Conservation (phyloP, 225 moss, liverwort and hornwort genomes). For the Physcomitrium patens region DNA sequence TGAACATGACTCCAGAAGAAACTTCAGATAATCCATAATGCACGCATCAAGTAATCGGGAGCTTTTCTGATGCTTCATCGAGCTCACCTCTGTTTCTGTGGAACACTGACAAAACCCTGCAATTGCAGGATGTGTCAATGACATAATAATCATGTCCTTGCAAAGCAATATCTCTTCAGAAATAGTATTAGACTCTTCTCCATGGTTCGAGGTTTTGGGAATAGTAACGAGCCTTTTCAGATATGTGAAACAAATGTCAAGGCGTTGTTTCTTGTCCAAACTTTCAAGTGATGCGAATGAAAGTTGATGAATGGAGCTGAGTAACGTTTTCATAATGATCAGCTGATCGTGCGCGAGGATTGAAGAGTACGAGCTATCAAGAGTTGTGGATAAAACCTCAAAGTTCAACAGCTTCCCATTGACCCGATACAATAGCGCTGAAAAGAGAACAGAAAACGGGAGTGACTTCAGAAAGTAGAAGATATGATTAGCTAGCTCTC, state of each 20-base stretch:
- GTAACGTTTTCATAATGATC: slow-evolving; percentile 55
- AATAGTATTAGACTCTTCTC: slow-evolving; percentile 28
- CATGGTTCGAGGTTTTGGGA: slow-evolving; percentile 25
- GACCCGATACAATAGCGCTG: slow-evolving; percentile 53
- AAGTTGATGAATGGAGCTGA: slow-evolving; percentile 64
- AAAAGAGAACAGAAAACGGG: slow-evolving; percentile 74
- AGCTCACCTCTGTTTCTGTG: slow-evolving; percentile 31
- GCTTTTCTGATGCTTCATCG: slow-evolving; percentile 26
- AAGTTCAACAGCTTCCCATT: slow-evolving; percentile 43
- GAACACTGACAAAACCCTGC: slow-evolving; percentile 38
- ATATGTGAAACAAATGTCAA: slow-evolving; percentile 54
- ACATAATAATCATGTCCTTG: slow-evolving; percentile 43
- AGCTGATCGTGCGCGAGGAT: slow-evolving; percentile 45
- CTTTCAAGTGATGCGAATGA: slow-evolving; percentile 38
- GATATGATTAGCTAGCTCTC: slow-evolving; percentile 26
- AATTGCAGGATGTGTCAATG: slow-evolving; percentile 53
- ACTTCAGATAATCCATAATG: slow-evolving; percentile 61
- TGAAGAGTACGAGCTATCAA: slow-evolving; percentile 43
- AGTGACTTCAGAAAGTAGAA: slow-evolving; percentile 43
- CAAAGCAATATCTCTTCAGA: slow-evolving; percentile 37
- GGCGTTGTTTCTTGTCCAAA: slow-evolving; percentile 32
- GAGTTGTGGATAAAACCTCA: slow-evolving; percentile 53
- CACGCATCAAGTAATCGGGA: slow-evolving; percentile 60
- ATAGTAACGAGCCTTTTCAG: slow-evolving; percentile 43
- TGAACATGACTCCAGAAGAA: slow-evolving; percentile 49